phyloP scores from a whole-genome alignment of 2,329 filamentous ascomycete species.

The Aspergillus thermomutatus region DNA sequence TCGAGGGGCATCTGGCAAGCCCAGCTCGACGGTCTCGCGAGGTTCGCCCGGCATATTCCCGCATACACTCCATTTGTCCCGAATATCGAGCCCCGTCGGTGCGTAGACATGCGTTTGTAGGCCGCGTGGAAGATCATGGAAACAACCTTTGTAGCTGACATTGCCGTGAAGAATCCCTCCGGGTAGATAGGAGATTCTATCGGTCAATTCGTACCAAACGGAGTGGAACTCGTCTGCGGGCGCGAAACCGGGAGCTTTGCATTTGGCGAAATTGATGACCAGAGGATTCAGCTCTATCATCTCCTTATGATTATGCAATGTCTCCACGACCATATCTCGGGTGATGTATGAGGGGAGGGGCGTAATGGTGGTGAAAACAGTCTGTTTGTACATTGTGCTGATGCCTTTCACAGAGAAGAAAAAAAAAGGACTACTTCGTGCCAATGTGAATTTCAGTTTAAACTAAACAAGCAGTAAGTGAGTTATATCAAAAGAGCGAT shows the following conservation, averaged over 20 bases:
- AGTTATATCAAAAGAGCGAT: neutral
- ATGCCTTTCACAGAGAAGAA: neutral
- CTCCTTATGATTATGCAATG: conserved; percentile 71
- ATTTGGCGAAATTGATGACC: conserved; percentile 67
- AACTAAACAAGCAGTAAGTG: neutral
- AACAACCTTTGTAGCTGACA: conserved; percentile 75
- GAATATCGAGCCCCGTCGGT: conserved; percentile 75
- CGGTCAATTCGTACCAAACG: conserved; percentile 75
- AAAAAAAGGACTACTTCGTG: neutral
- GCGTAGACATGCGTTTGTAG: conserved; percentile 82
- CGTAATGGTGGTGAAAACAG: conserved; percentile 73
- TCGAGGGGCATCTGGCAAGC: conserved; percentile 57
- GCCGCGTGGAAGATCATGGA: conserved; percentile 69
- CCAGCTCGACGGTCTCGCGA: conserved; percentile 62
- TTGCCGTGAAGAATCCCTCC: conserved; percentile 62
- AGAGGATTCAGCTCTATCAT: conserved; percentile 90
- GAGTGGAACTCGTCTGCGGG: conserved; percentile 68
- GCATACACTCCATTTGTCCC: conserved; percentile 71
- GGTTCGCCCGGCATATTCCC: conserved; percentile 71
- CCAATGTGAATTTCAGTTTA: neutral
- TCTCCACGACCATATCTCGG: conserved; percentile 67
- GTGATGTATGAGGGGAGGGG: conserved; percentile 68
- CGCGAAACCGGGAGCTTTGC: conserved; percentile 64
- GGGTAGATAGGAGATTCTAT: conserved; percentile 72
- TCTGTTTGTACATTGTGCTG: conserved; percentile 62